Base-by-base conservation (phyloP, 2,329 filamentous ascomycete genomes). In the Pestalotiopsis fici region DNA sequence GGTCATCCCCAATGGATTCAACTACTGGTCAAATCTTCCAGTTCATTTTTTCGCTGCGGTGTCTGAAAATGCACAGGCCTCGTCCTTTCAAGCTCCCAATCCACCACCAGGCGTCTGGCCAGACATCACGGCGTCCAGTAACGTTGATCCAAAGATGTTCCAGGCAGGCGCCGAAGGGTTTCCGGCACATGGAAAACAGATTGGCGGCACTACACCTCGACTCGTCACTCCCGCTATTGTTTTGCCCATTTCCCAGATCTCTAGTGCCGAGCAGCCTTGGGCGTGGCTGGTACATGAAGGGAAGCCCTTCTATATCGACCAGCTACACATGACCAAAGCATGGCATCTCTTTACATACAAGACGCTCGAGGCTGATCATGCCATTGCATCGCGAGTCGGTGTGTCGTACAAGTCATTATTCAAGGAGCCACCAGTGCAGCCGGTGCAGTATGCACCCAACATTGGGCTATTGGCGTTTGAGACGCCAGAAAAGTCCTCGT, bases 301-400 rank as follows among this genome's bases (percentile, higher is more conserved):
- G 5, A 67, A 69, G 50, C 67, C 67, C 7, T 69, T 69, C 62
- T 67, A 69, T 15, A 67, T 67, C 54, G 65, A 65, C 23, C 67
- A 67, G 21, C 35, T 69, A 3, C 67, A 69, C 25, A 43, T 69
- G 2, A 59, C 47, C 31, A 67, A 67, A 43, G 67, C 61, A 23
- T 69, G 67, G 67, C 43, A 50, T 50, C n/a, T 50, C 21, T 65
- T 31, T 15, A 37, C 27, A 18, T 13, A 21, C 7, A 50, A 50
- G 4, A 21, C 18, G 15, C 43, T 50, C 3, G 43, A 50, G 43
- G 18, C 43, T 3, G 43, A 50, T n/a, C 4, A 11, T 6, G 43
- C 43, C 9, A 50, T 50, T 21, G 43, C 43, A 12, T 9, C 18
- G 15, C n/a, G 43, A 18, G 18, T n/a, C 43, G 43, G 43, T 11